phyloP scores from a whole-genome alignment of 371 early-diverging fungal genomes.

The Circinella minor region DNA sequence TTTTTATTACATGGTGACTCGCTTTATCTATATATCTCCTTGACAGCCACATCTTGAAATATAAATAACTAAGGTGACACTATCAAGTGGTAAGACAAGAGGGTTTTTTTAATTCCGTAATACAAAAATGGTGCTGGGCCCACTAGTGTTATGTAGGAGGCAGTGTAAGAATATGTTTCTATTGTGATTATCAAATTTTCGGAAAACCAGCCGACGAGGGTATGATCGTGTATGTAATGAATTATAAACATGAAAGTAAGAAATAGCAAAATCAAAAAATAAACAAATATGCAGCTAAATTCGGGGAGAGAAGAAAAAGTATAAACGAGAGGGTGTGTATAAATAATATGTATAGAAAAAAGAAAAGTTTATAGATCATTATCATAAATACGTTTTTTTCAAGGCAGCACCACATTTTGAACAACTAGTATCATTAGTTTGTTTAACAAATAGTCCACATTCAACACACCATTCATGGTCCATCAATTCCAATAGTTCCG shows the following conservation, averaged over 20 bases:
- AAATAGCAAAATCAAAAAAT: background rate
- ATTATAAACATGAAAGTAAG: background rate
- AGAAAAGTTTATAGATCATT: background rate
- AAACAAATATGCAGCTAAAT: slow-evolving; percentile 5
- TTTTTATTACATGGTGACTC: too few species aligned
- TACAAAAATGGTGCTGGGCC: too few species aligned
- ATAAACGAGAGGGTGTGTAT: background rate
- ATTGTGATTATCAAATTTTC: background rate
- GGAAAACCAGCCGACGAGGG: slow-evolving; percentile 2
- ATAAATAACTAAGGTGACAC: too few species aligned
- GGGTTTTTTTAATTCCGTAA: too few species aligned
- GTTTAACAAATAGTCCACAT: slow-evolving; percentile 18
- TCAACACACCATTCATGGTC: slow-evolving; percentile 18
- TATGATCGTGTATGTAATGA: background rate
- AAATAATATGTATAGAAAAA: background rate
- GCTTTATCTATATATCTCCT: too few species aligned
- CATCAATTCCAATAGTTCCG: slow-evolving; percentile 18
- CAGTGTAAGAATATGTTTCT: too few species aligned
- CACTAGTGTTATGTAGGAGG: background rate
- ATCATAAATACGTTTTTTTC: background rate
- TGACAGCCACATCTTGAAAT: too few species aligned
- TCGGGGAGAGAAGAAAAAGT: background rate
- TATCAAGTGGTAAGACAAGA: too few species aligned
- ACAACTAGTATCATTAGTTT: background rate
- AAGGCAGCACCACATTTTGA: slow-evolving; percentile 1